Conservation (phyloP, 192 early-diverging fungal genomes). For the Coemansia javaensis region DNA sequence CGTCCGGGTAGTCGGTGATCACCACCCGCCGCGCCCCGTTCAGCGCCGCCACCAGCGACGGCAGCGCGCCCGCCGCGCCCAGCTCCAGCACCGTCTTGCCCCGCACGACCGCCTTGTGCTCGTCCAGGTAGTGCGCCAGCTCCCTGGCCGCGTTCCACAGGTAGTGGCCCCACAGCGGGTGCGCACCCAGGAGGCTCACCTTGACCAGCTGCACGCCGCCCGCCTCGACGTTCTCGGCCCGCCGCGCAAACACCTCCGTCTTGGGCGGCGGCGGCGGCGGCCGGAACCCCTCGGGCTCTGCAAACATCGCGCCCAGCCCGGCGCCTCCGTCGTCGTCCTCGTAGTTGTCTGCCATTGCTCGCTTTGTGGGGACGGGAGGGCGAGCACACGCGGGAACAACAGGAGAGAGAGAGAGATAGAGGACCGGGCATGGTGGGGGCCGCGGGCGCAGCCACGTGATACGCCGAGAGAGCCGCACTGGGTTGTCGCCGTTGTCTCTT, state of each 20-base stretch:
- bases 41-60: constrained; percentile 64
- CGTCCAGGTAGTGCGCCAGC: constrained; percentile 75
- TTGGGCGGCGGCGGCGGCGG: constrained; percentile 54
- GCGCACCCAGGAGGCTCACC: constrained; percentile 63
- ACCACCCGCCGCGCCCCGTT: constrained; percentile 68
- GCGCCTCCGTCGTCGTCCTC: constrained; percentile 13
- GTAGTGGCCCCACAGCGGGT: constrained; percentile 81
- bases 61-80: constrained; percentile 78
- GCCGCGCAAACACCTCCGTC: constrained; percentile 53
- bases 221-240: constrained; percentile 11
- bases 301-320: constrained; percentile 19
- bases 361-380: too few species aligned
- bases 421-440: too few species aligned
- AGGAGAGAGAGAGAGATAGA: too few species aligned
- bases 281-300: constrained; percentile 43
- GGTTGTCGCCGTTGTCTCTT: too few species aligned
- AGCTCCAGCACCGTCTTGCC: constrained; percentile 73
- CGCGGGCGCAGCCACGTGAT: too few species aligned
- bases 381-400: too few species aligned
- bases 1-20: constrained; percentile 54
- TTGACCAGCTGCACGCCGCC: constrained; percentile 22
- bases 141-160: constrained; percentile 89
- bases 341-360: too few species aligned
- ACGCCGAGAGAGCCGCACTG: too few species aligned
- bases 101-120: constrained; percentile 53